A percentile compares a stretch with the other conserved stretches of the same genome.
Conservation (phyloP, 768 basidiomycete species). For the Lactifluus hygrophoroides region DNA sequence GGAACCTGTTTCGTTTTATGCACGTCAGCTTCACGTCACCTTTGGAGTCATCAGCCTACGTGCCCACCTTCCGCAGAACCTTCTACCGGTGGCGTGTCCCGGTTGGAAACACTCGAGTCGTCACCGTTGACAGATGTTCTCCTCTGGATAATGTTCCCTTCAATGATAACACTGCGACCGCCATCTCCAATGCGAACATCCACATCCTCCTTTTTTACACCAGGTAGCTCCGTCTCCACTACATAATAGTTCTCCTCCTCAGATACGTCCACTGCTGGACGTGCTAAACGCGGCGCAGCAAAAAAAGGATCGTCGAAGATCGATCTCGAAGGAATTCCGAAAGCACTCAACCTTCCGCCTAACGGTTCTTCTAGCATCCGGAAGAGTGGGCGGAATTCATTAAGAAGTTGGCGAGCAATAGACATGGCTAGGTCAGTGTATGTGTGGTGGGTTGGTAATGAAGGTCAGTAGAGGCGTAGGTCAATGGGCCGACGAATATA, state of each 20-base stretch:
- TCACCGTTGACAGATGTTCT: background rate
- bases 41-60: background rate
- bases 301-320: conserved; percentile 47
- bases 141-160: conserved; percentile 41
- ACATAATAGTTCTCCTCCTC: conserved; percentile 59
- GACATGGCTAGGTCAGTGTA: conserved; percentile 39
- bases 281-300: conserved; percentile 24
- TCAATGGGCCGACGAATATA: background rate
- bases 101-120: background rate
- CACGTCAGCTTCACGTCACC: conserved; percentile 19
- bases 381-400: conserved; percentile 68
- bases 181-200: conserved; percentile 62
- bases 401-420: conserved; percentile 52
- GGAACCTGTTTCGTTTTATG: conserved; percentile 8
- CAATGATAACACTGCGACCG: conserved; percentile 63
- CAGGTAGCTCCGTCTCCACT: conserved; percentile 71
- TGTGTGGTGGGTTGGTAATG: background rate
- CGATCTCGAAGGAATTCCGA: conserved; percentile 29
- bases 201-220: conserved; percentile 69
- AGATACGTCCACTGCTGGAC: conserved; percentile 58
- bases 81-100: background rate
- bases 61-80: background rate
- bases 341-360: conserved; percentile 28
- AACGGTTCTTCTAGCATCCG: conserved; percentile 70
- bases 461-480: background rate